A percentile compares a stretch with the other conserved stretches of the same genome.
Conservation (phyloP, 1,139 yeast genomes). For the Hyphopichia burtonii region DNA sequence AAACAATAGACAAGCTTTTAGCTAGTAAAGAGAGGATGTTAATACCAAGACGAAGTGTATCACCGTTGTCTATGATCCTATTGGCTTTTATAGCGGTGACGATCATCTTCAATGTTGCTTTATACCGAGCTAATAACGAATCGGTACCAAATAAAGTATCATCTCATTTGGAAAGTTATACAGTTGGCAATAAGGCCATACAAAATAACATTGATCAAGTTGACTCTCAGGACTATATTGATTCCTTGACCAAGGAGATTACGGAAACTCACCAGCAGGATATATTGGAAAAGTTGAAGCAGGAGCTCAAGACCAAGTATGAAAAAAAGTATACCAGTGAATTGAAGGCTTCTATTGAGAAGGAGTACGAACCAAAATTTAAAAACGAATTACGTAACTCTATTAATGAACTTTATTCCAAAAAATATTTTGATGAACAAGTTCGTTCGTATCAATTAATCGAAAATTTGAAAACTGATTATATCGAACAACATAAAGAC, state of each 20-base stretch:
- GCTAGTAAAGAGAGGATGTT: too few species aligned
- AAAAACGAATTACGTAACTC: conserved; percentile 15
- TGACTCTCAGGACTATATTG: conserved; percentile 6
- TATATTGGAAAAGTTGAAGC: conserved; percentile 13
- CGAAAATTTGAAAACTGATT: conserved; percentile 21
- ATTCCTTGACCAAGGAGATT: conserved; percentile 10
- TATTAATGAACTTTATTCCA: conserved; percentile 18
- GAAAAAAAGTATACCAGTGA: conserved; percentile 13
- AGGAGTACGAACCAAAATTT: conserved; percentile 13
- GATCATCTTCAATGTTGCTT: neutral
- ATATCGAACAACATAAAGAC: conserved; percentile 14
- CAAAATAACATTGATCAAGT: conserved; percentile 5
- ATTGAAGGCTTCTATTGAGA: conserved; percentile 9
- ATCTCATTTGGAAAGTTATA: neutral
- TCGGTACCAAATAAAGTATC: neutral
- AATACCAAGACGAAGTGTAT: neutral
- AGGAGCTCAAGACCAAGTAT: conserved; percentile 12
- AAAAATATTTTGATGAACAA: conserved; percentile 17
- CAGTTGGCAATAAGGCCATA: neutral
- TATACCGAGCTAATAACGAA: neutral
- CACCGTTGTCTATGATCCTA: conserved; percentile 1
- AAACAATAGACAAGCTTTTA: too few species aligned
- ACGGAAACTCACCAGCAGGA: conserved; percentile 15
- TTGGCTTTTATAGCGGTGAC: neutral
- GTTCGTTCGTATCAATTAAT: conserved; percentile 18